Conservation (phyloP, 768 basidiomycete species). For the Trametes cubensis region DNA sequence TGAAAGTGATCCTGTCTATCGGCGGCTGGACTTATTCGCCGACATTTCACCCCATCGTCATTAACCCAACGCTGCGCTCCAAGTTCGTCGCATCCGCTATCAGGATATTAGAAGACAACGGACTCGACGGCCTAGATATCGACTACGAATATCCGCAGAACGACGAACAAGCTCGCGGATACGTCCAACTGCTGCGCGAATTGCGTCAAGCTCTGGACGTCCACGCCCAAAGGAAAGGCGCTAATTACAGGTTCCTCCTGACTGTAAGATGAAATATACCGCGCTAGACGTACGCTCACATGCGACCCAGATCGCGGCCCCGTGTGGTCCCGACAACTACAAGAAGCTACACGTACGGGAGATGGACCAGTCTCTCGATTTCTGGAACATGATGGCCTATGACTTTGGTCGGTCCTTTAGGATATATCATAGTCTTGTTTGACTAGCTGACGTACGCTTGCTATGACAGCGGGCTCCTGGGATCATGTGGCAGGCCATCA, state of each 20-base stretch:
- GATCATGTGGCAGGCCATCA: slow-evolving; percentile 76
- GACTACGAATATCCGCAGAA: slow-evolving; percentile 93
- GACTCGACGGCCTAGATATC: slow-evolving; percentile 88
- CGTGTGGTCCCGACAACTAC: slow-evolving; percentile 89
- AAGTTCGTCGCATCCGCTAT: slow-evolving; percentile 84
- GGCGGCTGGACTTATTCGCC: slow-evolving; percentile 96
- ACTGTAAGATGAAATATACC: slow-evolving; percentile 53
- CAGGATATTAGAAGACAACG: slow-evolving; percentile 85
- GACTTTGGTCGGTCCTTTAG: slow-evolving; percentile 62
- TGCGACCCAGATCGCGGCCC: slow-evolving; percentile 75
- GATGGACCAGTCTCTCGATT: slow-evolving; percentile 88
- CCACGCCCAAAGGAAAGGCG: slow-evolving; percentile 68
- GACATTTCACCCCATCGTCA: slow-evolving; percentile 81
- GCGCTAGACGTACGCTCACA: slow-evolving; percentile 9
- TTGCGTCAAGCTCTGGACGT: slow-evolving; percentile 75
- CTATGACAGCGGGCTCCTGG: slow-evolving; percentile 70
- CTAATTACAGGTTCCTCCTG: slow-evolving; percentile 66
- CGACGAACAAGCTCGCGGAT: slow-evolving; percentile 77
- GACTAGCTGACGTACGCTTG: not conserved
- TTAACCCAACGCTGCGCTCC: slow-evolving; percentile 59
- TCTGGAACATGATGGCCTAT: slow-evolving; percentile 98
- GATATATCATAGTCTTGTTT: not conserved
- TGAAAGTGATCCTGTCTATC: slow-evolving; percentile 84
- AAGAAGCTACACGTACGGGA: slow-evolving; percentile 73
- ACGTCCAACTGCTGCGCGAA: slow-evolving; percentile 78